A percentile compares a stretch with the other conserved stretches of the same genome.
Conservation (phyloP, 345 rosid genomes). For the Tarenaya hassleriana region DNA sequence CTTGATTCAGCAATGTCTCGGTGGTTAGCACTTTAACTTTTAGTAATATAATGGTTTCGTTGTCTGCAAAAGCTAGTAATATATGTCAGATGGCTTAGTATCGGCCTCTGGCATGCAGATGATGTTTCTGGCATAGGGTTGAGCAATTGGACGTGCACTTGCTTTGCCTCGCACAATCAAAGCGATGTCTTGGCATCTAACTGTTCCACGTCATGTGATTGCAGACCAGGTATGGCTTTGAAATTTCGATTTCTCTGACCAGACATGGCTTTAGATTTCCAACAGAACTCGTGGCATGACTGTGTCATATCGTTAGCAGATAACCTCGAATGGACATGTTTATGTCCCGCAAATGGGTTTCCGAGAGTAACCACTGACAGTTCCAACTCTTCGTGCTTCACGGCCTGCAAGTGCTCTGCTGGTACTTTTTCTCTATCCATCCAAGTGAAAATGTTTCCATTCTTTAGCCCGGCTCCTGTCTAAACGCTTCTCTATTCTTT, state of each 20-base stretch:
- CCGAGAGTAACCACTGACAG: slow-evolving; percentile 47
- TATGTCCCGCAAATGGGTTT: slow-evolving; percentile 63
- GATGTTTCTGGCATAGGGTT: slow-evolving; percentile 38
- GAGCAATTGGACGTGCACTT: slow-evolving; percentile 65
- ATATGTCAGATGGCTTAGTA: slow-evolving; percentile 6
- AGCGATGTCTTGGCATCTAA: slow-evolving; percentile 41
- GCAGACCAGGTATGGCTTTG: slow-evolving; percentile 58
- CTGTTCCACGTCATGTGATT: slow-evolving; percentile 79
- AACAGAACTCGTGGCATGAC: slow-evolving; percentile 13
- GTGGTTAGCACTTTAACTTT: slow-evolving; percentile 48
- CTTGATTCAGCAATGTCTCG: slow-evolving; percentile 49
- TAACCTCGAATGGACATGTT: slow-evolving; percentile 58
- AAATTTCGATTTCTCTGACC: neutral
- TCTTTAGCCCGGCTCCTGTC: neutral
- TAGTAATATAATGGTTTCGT: neutral
- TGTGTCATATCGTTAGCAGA: slow-evolving; percentile 31
- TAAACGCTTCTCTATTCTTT: slow-evolving; percentile 21
- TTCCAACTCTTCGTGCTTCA: slow-evolving; percentile 57
- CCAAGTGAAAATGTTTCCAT: neutral
- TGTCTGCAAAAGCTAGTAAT: slow-evolving; percentile 4
- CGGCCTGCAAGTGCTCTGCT: slow-evolving; percentile 80
- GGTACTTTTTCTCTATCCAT: slow-evolving; percentile 40
- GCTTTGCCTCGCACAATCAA: slow-evolving; percentile 44
- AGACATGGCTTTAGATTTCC: neutral
- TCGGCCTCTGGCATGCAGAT: slow-evolving; percentile 23